phyloP scores from a whole-genome alignment of 2,329 filamentous ascomycete genomes.

The Elsinoe fawcettii region DNA sequence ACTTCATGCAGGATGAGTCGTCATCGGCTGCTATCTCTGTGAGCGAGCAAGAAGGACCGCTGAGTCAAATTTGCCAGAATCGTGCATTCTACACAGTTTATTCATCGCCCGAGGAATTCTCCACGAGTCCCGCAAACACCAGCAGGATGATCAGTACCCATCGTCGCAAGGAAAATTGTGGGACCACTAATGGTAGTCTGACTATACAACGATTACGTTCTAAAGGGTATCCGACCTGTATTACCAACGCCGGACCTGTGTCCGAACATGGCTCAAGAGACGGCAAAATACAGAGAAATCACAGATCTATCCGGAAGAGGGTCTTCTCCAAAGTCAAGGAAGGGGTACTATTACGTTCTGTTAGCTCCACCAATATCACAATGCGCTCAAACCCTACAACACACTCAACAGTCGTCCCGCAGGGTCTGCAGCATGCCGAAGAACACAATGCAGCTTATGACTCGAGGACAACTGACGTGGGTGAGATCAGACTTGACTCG shows the following conservation, averaged over 20 bases:
- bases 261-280: not conserved
- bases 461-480: not conserved
- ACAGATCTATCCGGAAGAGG: conserved; percentile 29
- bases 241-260: not conserved
- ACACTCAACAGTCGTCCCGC: not conserved
- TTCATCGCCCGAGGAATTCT: too few species aligned
- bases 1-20: not conserved
- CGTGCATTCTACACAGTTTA: not conserved
- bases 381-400: conserved; percentile 16
- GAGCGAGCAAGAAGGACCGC: not conserved
- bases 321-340: conserved; percentile 31
- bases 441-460: not conserved
- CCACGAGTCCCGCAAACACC: too few species aligned
- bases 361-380: conserved; percentile 20
- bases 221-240: not conserved
- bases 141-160: too few species aligned
- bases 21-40: not conserved
- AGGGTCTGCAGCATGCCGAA: not conserved
- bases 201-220: not conserved
- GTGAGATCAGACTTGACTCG: not conserved
- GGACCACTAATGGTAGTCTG: not conserved
- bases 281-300: not conserved
- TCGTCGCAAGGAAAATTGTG: not conserved
- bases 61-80: not conserved
- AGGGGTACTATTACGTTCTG: conserved; percentile 26